A percentile compares a stretch with the other conserved stretches of the same genome.
Evolutionary conservation across 306 rosid species (phyloP).

Genomic region (Castanea crenata): DNA sequence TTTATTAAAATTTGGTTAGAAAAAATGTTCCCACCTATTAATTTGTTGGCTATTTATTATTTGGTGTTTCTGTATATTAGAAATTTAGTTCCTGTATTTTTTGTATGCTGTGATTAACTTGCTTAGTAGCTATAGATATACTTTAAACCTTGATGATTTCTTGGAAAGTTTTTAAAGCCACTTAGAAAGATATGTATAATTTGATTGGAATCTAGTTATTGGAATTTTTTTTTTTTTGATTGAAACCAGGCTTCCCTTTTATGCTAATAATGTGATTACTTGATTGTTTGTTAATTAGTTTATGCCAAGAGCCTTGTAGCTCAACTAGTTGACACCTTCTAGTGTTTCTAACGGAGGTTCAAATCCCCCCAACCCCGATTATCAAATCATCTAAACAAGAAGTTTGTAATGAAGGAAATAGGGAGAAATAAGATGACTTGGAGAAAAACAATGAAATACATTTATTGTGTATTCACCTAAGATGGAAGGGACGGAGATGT

Average conservation of each 20-base stretch:
- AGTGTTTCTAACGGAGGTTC: too few species aligned
- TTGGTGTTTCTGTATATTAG: neutral
- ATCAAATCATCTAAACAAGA: neutral
- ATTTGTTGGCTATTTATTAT: neutral
- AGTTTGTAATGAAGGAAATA: neutral
- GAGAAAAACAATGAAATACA: neutral
- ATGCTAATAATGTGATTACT: neutral
- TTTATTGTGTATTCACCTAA: neutral
- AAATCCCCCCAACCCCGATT: too few species aligned
- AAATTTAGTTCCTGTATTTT: neutral
- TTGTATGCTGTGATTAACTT: neutral
- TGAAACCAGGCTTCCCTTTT: constrained; percentile 3
- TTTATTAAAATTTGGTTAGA: neutral
- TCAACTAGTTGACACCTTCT: too few species aligned
- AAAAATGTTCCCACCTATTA: neutral
- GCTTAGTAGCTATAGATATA: neutral
- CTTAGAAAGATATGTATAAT: neutral
- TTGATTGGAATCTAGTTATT: neutral
- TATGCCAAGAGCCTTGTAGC: too few species aligned
- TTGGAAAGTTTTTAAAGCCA: neutral
- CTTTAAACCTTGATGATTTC: neutral
- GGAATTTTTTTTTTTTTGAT: neutral
- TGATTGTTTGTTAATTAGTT: neutral
- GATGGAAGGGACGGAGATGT: neutral
- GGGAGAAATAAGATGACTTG: neutral